Conservation (phyloP, 192 early-diverging fungal genomes). For the Entophlyctis luteolus region DNA sequence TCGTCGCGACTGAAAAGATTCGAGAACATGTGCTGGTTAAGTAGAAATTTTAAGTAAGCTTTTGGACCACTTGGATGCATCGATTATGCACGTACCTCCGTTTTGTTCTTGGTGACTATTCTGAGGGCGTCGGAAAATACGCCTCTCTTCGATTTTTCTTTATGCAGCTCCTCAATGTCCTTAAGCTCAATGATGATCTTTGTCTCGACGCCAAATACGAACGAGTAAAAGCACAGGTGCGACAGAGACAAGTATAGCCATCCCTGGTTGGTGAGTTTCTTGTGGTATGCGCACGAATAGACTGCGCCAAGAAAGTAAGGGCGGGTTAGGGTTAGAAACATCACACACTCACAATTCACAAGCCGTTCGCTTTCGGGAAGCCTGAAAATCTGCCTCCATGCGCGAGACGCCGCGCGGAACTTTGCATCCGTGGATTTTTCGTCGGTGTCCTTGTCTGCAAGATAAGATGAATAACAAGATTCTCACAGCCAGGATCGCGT, state of each 20-base stretch:
- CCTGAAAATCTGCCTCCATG: constrained; percentile 85
- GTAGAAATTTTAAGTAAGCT: constrained; percentile 13
- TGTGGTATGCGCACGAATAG: constrained; percentile 88
- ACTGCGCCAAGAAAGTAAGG: constrained; percentile 37
- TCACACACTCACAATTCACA: constrained; percentile 70
- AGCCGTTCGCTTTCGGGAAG: constrained; percentile 76
- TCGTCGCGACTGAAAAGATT: constrained; percentile 97
- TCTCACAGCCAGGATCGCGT: background rate
- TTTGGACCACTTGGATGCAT: background rate
- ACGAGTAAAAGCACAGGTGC: constrained; percentile 92
- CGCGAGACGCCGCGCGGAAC: constrained; percentile 78
- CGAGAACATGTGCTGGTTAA: constrained; percentile 72
- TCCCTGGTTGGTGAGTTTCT: constrained; percentile 82
- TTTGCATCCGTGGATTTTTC: constrained; percentile 82
- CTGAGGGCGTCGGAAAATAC: constrained; percentile 83
- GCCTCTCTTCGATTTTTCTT: constrained; percentile 87
- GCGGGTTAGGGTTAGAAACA: background rate
- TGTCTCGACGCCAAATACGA: constrained; percentile 88
- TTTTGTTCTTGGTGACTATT: constrained; percentile 75
- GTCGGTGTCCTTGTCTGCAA: constrained; percentile 65
- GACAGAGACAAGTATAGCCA: constrained; percentile 97
- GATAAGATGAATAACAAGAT: background rate
- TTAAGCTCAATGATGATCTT: constrained; percentile 88
- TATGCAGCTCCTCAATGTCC: constrained; percentile 81
- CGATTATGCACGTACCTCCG: constrained; percentile 55